Evolutionary conservation across 179 eudicot species (phyloP).

Genomic region (Actinidia chinensis): DNA sequence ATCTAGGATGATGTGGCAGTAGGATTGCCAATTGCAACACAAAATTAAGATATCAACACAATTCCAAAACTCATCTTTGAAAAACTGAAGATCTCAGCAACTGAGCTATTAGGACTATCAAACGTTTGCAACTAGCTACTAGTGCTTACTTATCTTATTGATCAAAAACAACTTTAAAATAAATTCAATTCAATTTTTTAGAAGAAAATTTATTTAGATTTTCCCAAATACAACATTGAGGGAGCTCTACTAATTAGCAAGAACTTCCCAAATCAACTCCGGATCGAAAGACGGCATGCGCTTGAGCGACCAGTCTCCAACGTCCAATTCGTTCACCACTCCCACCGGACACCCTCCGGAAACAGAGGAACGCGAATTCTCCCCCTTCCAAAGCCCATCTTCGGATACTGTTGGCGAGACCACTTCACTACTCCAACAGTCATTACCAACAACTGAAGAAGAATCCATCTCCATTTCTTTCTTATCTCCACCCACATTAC

Average conservation of each 20-base stretch:
- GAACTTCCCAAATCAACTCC: conserved; percentile 83
- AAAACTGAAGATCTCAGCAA: neutral
- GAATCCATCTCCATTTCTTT: neutral
- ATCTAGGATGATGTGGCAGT: neutral
- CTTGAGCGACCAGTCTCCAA: conserved; percentile 55
- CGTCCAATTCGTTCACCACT: conserved; percentile 31
- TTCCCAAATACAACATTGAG: neutral
- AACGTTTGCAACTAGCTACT: too few species aligned
- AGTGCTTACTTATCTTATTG: too few species aligned
- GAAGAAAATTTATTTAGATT: neutral
- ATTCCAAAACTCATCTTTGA: neutral
- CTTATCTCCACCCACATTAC: neutral
- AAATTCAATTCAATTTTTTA: too few species aligned
- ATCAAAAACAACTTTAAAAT: too few species aligned
- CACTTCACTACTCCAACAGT: conserved; percentile 18
- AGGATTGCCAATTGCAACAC: neutral
- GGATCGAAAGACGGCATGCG: conserved; percentile 76
- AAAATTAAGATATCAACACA: neutral
- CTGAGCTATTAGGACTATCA: neutral
- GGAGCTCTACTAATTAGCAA: conserved; percentile 43
- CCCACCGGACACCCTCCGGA: conserved; percentile 28
- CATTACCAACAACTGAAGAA: neutral
- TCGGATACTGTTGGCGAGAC: conserved; percentile 45
- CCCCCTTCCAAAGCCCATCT: conserved; percentile 36
- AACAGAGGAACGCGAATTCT: conserved; percentile 12